Percentiles rank a stretch among this genome's conserved stretches.
These are phyloP conservation scores for Trichoderma breve DNA, from an alignment of 2,329 filamentous ascomycete genomes.

Conservation along the genomic window DNA sequence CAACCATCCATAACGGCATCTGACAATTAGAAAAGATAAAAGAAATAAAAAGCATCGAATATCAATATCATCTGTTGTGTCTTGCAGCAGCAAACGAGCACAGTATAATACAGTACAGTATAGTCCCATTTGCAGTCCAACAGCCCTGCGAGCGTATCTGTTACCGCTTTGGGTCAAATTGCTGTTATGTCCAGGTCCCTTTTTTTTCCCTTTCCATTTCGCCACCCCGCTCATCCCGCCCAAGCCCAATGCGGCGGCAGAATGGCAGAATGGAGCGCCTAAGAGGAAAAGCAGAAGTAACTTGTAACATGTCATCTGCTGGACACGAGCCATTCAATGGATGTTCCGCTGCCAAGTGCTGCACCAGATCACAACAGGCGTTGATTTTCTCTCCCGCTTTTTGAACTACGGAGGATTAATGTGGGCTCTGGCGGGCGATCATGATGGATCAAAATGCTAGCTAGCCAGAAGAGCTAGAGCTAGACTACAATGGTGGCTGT, in stretches of 20 bases:
- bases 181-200: background rate
- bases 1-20: background rate
- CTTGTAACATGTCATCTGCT: background rate
- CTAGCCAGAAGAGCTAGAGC: background rate
- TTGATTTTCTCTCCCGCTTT: background rate
- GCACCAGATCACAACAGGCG: background rate
- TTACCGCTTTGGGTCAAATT: background rate
- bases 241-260: background rate
- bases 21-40: background rate
- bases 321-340: no score
- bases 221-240: background rate
- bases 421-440: background rate
- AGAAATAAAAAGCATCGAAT: background rate
- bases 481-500: background rate
- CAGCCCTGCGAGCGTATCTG: conserved; percentile 9
- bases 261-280: background rate
- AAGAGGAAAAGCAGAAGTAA: background rate
- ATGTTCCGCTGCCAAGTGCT: background rate
- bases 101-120: background rate
- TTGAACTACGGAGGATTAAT: background rate
- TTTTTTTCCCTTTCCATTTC: background rate
- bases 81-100: background rate
- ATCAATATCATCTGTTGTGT: background rate
- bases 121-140: background rate
- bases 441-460: background rate